phyloP scores from a whole-genome alignment of 2,329 filamentous ascomycete species.

The Geosmithia putterillii region DNA sequence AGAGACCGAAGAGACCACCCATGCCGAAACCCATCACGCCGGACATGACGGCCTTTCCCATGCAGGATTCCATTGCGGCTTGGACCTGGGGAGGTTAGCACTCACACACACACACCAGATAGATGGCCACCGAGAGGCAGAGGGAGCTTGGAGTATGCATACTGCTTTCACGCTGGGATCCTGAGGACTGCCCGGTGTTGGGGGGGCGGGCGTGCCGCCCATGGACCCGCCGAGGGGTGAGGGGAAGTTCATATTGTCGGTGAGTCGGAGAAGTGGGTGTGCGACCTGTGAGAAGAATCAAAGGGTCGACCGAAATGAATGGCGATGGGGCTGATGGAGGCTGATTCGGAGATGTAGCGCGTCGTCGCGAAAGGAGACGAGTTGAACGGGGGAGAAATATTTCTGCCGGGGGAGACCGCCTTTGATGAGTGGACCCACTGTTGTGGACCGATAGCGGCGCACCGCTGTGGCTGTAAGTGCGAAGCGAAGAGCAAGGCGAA shows the following conservation, averaged over 20 bases:
- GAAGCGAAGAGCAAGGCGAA: not conserved
- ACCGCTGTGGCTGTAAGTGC: not conserved
- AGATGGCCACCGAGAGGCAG: not conserved
- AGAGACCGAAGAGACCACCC: conserved; percentile 87
- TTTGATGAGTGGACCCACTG: conserved; percentile 2
- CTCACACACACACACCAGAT: no score
- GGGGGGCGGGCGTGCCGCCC: conserved; percentile 9
- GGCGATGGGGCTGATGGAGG: no score
- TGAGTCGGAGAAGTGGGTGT: not conserved
- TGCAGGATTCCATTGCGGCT: conserved; percentile 81
- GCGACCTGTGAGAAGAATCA: conserved; percentile 3
- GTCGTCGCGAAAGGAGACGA: conserved; percentile 8
- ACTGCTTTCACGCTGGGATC: conserved; percentile 41
- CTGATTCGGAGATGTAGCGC: conserved; percentile 8
- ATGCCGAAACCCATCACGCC: conserved; percentile 91
- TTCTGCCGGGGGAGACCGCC: conserved; percentile 28
- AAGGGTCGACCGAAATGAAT: no score
- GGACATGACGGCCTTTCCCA: conserved; percentile 76
- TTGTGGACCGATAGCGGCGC: not conserved
- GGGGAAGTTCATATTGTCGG: conserved; percentile 24
- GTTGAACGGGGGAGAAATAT: conserved; percentile 16
- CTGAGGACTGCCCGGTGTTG: conserved; percentile 20
- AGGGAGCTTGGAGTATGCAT: conserved; percentile 9
- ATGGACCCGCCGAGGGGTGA: conserved; percentile 10
- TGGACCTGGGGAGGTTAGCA: conserved; percentile 47